Base-by-base conservation (phyloP, 352 stramenopile species). In the Pythium rishiriense region DNA sequence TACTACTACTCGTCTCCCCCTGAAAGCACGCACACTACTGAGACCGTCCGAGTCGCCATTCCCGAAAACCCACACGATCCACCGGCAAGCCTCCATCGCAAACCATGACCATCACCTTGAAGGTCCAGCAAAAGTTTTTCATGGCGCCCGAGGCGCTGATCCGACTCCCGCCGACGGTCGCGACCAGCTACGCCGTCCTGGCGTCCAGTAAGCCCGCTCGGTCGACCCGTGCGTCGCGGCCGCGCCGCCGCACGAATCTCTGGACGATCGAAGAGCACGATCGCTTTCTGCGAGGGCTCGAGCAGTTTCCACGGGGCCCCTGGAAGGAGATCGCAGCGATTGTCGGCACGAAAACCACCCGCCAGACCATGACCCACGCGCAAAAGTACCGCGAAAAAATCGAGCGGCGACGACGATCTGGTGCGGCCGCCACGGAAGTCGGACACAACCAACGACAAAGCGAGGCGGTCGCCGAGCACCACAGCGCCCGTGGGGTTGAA, bases 201-300 rank as follows among this genome's bases (percentile, higher is more conserved):
- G 19, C 37, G 22, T 11, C 26, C 4, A n/a, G 25, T 6, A 22
- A 39, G 26, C 9, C 11, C 25, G 48, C 37, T 22, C 33, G 33
- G 7, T 21, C 7, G 17, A 47, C n/a, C 31, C 29, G 33, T 25
- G 25, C 47, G 19, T 47, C 50, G n/a, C 50, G 50, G 2, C 31
- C 50, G 19, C 29, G 22, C 0, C 29, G 29, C 31, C 50, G 50
- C 50, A 47, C 50, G 11, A 58, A 76, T 76, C 14, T 55, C 12
- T 79, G 78, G 78, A 75, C 73, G n/a, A 61, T 68, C 26, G 75
- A 84, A 11, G 78, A 87, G 47, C 78, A 87, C 59, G 78, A 72
- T 21, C 74, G 76, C 43, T 87, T 87, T 50, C 63, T 85, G 21
- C 47, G 72, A 0, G 76, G 74, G 0, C 73, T 87, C 46, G 76